Conservation (phyloP, 805 yeast genomes). For the Clavispora vitiphila region DNA sequence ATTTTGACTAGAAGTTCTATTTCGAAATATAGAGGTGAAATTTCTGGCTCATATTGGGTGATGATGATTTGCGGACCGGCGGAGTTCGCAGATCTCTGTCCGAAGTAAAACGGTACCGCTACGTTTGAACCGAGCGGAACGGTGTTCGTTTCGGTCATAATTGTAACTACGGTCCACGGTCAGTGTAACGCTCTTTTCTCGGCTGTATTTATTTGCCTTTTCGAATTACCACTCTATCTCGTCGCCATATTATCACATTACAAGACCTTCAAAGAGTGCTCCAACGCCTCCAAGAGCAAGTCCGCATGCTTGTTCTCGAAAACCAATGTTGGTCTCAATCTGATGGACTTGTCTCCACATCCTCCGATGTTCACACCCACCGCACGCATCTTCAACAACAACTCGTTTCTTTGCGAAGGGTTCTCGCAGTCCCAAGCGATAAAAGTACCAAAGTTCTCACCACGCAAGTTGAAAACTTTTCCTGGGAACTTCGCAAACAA, state of each 20-base stretch:
- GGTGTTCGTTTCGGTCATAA: too few species aligned
- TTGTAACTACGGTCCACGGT: too few species aligned
- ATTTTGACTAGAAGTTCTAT: too few species aligned
- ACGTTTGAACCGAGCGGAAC: too few species aligned
- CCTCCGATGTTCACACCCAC: conserved; percentile 66
- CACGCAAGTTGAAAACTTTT: conserved; percentile 49
- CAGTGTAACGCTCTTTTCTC: too few species aligned
- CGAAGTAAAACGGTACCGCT: too few species aligned
- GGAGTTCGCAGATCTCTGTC: too few species aligned
- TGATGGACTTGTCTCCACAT: conserved; percentile 53
- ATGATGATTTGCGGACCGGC: too few species aligned
- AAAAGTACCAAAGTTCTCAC: conserved; percentile 58
- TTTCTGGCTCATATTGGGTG: too few species aligned
- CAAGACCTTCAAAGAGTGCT: conserved; percentile 19
- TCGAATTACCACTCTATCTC: too few species aligned
- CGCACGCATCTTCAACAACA: conserved; percentile 41
- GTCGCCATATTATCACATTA: neutral
- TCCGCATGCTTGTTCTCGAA: conserved; percentile 61
- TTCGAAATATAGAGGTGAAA: too few species aligned
- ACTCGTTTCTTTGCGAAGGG: conserved; percentile 40
- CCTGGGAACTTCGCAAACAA: conserved; percentile 39
- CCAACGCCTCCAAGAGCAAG: conserved; percentile 43
- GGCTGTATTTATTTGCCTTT: too few species aligned
- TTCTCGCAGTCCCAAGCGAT: conserved; percentile 58
- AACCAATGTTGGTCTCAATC: conserved; percentile 63